Percentiles rank a stretch among this genome's conserved stretches.
Evolutionary conservation across 176 grass and related monocot species (phyloP).

Genomic region (Oryza coarctata): DNA sequence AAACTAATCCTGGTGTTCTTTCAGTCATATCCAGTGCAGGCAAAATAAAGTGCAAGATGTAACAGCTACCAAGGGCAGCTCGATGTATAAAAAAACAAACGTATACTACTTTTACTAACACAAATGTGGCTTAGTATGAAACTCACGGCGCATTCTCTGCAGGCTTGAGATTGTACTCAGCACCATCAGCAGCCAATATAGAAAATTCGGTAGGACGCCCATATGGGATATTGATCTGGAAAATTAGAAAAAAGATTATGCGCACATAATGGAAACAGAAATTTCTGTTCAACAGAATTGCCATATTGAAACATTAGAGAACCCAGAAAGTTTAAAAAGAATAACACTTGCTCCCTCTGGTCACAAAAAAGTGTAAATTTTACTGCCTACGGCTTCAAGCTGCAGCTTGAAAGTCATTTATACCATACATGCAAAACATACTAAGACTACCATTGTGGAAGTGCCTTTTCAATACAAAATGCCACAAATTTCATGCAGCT

Average conservation of each 20-base stretch:
- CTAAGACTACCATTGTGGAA: neutral
- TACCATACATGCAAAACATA: constrained; percentile 7
- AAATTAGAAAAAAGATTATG: constrained; percentile 31
- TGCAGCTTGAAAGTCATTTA: neutral
- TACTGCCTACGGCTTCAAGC: neutral
- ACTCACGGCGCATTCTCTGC: constrained; percentile 67
- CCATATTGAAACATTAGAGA: neutral
- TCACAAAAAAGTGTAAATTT: neutral
- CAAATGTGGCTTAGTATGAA: neutral
- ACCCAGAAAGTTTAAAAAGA: constrained; percentile 8
- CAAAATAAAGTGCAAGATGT: neutral
- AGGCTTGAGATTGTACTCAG: constrained; percentile 65
- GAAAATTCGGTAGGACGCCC: constrained; percentile 65
- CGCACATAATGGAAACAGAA: neutral
- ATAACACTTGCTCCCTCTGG: neutral
- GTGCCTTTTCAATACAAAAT: neutral
- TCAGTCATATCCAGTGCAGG: neutral
- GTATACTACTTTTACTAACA: neutral
- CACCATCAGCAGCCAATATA: constrained; percentile 59
- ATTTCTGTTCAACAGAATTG: neutral
- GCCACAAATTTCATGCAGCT: neutral
- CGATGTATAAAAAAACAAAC: neutral
- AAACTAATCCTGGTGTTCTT: neutral
- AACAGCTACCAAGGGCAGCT: neutral
- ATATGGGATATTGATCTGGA: constrained; percentile 76